A percentile compares a stretch with the other conserved stretches of the same genome.
Evolutionary conservation across 768 basidiomycete genomes (phyloP).

Genomic region (Mrakia gelida): DNA sequence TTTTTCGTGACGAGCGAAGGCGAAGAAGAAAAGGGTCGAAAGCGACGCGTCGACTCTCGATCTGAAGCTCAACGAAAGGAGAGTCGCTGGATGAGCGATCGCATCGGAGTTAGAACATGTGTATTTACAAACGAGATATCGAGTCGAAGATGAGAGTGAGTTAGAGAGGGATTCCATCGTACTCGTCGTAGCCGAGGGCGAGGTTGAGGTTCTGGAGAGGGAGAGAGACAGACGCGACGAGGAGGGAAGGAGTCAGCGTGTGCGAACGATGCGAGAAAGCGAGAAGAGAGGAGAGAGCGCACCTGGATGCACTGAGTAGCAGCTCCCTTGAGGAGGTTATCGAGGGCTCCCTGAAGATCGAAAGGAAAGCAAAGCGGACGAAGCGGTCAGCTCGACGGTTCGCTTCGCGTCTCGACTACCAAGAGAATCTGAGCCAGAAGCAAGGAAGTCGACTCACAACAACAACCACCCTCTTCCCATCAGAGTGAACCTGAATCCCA

Average conservation of each 20-base stretch:
- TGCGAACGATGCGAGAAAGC: not conserved
- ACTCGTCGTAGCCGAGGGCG: slow-evolving; percentile 56
- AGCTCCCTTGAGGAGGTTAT: slow-evolving; percentile 95
- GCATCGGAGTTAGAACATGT: too few species aligned
- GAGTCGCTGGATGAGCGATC: too few species aligned
- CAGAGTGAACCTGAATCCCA: slow-evolving; percentile 87
- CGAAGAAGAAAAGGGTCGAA: too few species aligned
- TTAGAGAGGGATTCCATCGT: slow-evolving; percentile 29
- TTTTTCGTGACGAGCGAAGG: too few species aligned
- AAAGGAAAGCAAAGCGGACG: not conserved
- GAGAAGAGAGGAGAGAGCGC: slow-evolving; percentile 2
- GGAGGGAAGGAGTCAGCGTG: slow-evolving; percentile 11
- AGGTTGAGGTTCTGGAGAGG: slow-evolving; percentile 74
- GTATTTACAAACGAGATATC: not conserved
- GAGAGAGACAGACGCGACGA: slow-evolving; percentile 8
- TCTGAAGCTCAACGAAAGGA: too few species aligned
- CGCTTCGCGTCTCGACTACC: not conserved
- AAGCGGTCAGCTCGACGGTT: not conserved
- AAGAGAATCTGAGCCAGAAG: not conserved
- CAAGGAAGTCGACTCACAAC: slow-evolving; percentile 56
- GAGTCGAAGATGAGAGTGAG: not conserved
- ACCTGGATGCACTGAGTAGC: slow-evolving; percentile 98
- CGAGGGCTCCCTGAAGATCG: slow-evolving; percentile 74
- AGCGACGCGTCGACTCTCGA: too few species aligned
- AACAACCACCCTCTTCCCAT: slow-evolving; percentile 85